Conservation (phyloP, 1,139 yeast genomes). For the Torulaspora pretoriensis region DNA sequence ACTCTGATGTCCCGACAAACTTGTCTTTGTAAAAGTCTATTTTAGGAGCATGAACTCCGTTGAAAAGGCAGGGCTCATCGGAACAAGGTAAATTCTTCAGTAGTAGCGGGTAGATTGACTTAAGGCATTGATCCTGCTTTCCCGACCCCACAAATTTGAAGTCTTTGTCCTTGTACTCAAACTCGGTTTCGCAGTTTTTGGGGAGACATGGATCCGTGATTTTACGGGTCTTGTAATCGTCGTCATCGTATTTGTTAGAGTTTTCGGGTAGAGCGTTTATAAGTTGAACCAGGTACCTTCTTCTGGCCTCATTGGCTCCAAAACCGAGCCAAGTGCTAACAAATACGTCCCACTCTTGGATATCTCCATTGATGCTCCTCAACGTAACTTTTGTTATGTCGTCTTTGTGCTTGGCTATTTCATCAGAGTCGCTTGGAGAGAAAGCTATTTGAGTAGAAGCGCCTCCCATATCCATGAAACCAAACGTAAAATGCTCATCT, state of each 20-base stretch:
- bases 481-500: conserved; percentile 50
- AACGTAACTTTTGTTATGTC: conserved; percentile 58
- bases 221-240: conserved; percentile 39
- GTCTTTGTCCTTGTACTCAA: conserved; percentile 41
- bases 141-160: conserved; percentile 62
- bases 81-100: conserved; percentile 69
- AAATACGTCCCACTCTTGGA: conserved; percentile 66
- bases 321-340: conserved; percentile 83
- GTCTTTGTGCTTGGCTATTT: conserved; percentile 53
- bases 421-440: conserved; percentile 55
- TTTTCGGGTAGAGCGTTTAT: conserved; percentile 43
- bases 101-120: conserved; percentile 63
- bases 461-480: conserved; percentile 91
- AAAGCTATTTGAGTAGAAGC: conserved; percentile 81
- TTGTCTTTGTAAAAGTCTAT: conserved; percentile 66
- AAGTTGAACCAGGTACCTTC: conserved; percentile 56
- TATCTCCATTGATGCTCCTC: conserved; percentile 55
- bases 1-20: conserved; percentile 76
- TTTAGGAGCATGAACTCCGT: conserved; percentile 75
- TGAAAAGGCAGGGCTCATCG: conserved; percentile 71
- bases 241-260: conserved; percentile 40
- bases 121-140: conserved; percentile 61
- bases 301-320: conserved; percentile 78
- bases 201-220: conserved; percentile 72
- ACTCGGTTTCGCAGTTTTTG: conserved; percentile 46